phyloP scores from a whole-genome alignment of 2,329 filamentous ascomycete species.

The Aspergillus luchuensis region DNA sequence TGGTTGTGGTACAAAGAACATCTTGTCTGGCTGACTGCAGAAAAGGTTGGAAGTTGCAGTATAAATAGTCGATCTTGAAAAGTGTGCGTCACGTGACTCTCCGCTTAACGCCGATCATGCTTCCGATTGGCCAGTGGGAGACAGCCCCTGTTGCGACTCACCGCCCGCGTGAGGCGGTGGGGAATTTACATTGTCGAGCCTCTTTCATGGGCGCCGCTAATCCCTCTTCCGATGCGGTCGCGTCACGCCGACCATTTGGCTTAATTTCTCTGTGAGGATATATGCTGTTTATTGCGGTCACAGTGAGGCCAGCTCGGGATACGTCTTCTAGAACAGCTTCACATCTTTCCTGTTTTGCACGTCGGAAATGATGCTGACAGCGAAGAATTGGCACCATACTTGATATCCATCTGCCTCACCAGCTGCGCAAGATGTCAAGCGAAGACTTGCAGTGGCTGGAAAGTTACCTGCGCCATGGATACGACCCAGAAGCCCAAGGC shows the following conservation, averaged over 20 bases:
- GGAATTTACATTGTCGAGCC: background rate
- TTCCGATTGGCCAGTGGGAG: constrained; percentile 19
- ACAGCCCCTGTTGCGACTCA: background rate
- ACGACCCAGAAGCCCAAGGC: constrained; percentile 5
- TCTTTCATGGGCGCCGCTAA: background rate
- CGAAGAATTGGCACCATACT: background rate
- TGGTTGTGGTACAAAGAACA: background rate
- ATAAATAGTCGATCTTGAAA: constrained; percentile 21
- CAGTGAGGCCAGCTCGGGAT: background rate
- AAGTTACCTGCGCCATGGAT: constrained; percentile 12
- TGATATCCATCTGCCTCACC: background rate
- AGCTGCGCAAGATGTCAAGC: constrained; percentile 20
- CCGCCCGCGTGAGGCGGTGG: constrained; percentile 8
- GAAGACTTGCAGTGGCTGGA: constrained; percentile 24
- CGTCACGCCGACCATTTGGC: background rate
- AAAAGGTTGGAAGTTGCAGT: constrained; percentile 17
- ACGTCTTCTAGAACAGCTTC: background rate
- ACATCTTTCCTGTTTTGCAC: no score
- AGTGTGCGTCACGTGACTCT: constrained; percentile 36
- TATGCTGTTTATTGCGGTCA: background rate
- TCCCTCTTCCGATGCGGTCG: background rate
- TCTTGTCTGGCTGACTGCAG: background rate
- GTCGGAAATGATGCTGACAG: background rate
- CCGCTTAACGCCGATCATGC: constrained; percentile 22
- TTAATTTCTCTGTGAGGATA: background rate